Percentiles rank a stretch among this genome's conserved stretches.
These are phyloP conservation scores for Kazachstania sp. DNA, from an alignment of 1,139 yeast genomes.

Conservation along the genomic window DNA sequence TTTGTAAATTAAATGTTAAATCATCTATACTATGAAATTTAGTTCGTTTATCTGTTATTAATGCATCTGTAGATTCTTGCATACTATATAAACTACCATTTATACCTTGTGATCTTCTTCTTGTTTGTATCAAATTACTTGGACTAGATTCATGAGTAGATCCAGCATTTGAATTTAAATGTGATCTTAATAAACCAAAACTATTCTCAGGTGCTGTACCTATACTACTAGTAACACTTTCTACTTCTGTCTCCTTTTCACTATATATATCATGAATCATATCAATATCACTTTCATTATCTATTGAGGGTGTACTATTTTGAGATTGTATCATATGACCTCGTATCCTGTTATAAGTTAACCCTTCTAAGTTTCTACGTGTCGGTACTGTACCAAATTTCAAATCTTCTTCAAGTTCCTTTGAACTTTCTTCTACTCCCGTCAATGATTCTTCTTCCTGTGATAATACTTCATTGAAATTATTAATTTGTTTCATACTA, in stretches of 20 bases:
- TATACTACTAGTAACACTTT: slow-evolving; percentile 21
- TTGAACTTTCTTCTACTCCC: no score
- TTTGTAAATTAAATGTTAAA: slow-evolving; percentile 9
- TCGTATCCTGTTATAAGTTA: not conserved
- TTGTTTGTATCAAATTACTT: not conserved
- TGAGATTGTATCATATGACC: slow-evolving; percentile 2
- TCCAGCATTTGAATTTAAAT: not conserved
- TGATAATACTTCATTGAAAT: slow-evolving; percentile 7
- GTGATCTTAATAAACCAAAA: slow-evolving; percentile 1
- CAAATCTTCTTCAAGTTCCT: not conserved
- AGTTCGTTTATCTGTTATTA: not conserved
- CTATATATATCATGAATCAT: slow-evolving; percentile 17
- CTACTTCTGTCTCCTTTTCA: slow-evolving; percentile 12
- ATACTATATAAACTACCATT: not conserved
- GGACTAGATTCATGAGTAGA: slow-evolving; percentile 5
- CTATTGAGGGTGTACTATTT: slow-evolving; percentile 12
- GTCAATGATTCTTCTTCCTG: not conserved
- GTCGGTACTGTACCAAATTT: not conserved
- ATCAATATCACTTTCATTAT: slow-evolving; percentile 24
- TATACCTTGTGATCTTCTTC: not conserved
- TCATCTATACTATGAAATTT: slow-evolving; percentile 4
- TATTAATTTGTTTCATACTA: slow-evolving; percentile 19
- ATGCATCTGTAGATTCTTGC: not conserved
- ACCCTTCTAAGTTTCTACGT: not conserved
- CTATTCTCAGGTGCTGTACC: slow-evolving; percentile 12